These are phyloP conservation scores for Cladophialophora chaetospira DNA, from an alignment of 2,329 filamentous ascomycete species.

Conservation along the genomic window DNA sequence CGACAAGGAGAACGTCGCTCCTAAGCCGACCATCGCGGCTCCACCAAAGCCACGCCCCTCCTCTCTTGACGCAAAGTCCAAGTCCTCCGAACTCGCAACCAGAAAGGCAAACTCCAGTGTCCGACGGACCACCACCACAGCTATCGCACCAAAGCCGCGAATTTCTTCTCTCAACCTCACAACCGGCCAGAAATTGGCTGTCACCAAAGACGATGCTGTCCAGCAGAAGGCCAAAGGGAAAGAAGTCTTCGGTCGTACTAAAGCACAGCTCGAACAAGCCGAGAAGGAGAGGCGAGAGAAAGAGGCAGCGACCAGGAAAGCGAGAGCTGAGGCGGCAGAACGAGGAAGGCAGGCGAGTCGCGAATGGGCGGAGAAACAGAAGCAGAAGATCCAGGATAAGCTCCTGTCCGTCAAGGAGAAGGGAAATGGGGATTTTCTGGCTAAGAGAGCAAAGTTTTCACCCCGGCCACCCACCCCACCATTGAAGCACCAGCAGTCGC, in stretches of 20 bases:
- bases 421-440: not conserved
- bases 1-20: conserved; percentile 31
- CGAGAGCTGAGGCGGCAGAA: conserved; percentile 40
- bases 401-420: not conserved
- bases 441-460: not conserved
- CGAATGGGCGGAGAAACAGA: conserved; percentile 41
- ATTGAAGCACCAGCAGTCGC: too few relatives aligned
- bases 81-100: not conserved
- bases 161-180: conserved; percentile 25
- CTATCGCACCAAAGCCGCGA: conserved; percentile 13
- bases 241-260: conserved; percentile 35
- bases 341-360: conserved; percentile 39
- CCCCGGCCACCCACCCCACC: too few relatives aligned
- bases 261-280: conserved; percentile 31
- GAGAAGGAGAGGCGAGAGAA: conserved; percentile 38
- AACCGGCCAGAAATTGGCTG: conserved; percentile 24
- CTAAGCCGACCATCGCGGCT: conserved; percentile 5
- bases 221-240: conserved; percentile 36
- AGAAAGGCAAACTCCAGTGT: conserved; percentile 24
- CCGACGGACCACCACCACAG: conserved; percentile 23
- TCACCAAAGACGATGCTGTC: conserved; percentile 28
- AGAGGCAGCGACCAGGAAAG: conserved; percentile 38
- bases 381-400: conserved; percentile 28
- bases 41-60: conserved; percentile 16
- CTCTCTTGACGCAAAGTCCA: conserved; percentile 12